These are phyloP conservation scores for Quercus alba DNA, from an alignment of 306 rosid species.

Conservation along the genomic window DNA sequence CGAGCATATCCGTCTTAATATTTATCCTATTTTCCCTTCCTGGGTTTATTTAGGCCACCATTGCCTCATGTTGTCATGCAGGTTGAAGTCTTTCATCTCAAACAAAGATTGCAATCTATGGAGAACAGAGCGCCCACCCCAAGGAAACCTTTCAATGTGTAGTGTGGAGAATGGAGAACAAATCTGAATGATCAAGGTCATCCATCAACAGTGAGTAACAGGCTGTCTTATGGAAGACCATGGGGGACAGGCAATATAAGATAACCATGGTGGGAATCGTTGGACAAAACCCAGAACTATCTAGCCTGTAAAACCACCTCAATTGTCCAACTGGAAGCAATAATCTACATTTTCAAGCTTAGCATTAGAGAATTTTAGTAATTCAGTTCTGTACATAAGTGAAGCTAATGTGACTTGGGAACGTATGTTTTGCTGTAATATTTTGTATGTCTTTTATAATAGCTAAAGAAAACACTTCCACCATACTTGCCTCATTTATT, in stretches of 20 bases:
- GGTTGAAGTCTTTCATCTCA: slow-evolving; percentile 95
- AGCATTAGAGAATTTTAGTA: not conserved
- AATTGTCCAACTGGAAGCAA: not conserved
- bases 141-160: slow-evolving; percentile 81
- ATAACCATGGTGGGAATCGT: not conserved
- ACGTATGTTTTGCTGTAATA: not conserved
- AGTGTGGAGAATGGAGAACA: slow-evolving; percentile 8
- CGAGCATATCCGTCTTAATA: not conserved
- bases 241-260: not conserved
- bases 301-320: not conserved
- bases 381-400: slow-evolving; percentile 15
- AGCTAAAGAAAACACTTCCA: not conserved
- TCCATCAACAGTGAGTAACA: not conserved
- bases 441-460: not conserved
- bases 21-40: not conserved
- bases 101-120: slow-evolving; percentile 90
- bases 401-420: not conserved
- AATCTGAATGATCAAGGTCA: not conserved
- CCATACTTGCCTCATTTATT: too few species aligned
- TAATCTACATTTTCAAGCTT: not conserved
- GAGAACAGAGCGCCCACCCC: slow-evolving; percentile 91
- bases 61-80: slow-evolving; percentile 26
- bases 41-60: not conserved
- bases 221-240: not conserved
- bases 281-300: not conserved